A percentile compares a stretch with the other conserved stretches of the same genome.
Conservation (phyloP, 129 eudicot species). For the Flaveria ramosissima region DNA sequence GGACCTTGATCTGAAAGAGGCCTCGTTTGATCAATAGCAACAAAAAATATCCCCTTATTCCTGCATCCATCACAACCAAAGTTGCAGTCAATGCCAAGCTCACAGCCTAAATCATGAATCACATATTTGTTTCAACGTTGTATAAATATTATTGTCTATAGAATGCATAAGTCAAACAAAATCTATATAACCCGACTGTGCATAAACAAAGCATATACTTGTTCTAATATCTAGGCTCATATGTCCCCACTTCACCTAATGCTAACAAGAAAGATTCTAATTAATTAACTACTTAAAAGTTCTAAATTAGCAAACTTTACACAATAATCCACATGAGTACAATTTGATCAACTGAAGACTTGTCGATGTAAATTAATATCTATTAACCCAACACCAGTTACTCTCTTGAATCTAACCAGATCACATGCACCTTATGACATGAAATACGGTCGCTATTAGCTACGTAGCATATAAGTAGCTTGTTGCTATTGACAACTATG, state of each 20-base stretch:
- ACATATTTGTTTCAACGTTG: not conserved
- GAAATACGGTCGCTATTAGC: no score
- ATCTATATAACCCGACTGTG: not conserved
- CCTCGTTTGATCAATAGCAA: conserved; percentile 78
- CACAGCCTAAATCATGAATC: not conserved
- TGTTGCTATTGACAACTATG: no score
- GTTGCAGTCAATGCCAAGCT: not conserved
- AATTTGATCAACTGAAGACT: not conserved
- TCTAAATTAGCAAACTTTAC: not conserved
- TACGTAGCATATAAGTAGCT: no score
- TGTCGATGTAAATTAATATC: no score
- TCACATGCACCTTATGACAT: not conserved
- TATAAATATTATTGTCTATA: not conserved
- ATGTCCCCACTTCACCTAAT: not conserved
- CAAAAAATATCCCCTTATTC: conserved; percentile 89
- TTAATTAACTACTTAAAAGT: conserved; percentile 1
- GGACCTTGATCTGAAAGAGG: conserved; percentile 99
- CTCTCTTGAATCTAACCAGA: not conserved
- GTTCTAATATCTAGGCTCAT: not conserved
- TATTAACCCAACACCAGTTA: not conserved
- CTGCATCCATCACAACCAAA: conserved; percentile 43
- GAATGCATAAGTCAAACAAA: not conserved
- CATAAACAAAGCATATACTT: not conserved
- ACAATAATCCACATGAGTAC: not conserved
- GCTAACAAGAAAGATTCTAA: not conserved